Percentiles rank a stretch among this genome's conserved stretches.
Evolutionary conservation across 345 rosid species (phyloP).

Genomic region (Noccaea caerulescens): DNA sequence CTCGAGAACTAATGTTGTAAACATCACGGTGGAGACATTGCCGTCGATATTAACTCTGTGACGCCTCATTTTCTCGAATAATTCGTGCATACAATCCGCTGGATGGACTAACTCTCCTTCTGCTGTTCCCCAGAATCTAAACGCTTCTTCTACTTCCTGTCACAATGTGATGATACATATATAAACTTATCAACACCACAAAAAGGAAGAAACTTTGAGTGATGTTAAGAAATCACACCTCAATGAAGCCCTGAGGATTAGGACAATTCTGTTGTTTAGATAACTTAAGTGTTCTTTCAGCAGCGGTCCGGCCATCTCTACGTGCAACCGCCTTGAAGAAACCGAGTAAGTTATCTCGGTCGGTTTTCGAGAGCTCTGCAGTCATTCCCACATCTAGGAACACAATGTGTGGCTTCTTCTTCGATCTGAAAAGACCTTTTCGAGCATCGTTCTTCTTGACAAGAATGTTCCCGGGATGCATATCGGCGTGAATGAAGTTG

Average conservation of each 20-base stretch:
- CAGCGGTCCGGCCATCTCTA: conserved; percentile 93
- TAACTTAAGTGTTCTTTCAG: conserved; percentile 76
- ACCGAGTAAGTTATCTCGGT: conserved; percentile 75
- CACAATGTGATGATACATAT: neutral
- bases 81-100: conserved; percentile 93
- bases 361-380: conserved; percentile 89
- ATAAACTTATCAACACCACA: conserved; percentile 1
- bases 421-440: conserved; percentile 69
- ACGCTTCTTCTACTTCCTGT: conserved; percentile 92
- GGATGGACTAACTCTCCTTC: conserved; percentile 91
- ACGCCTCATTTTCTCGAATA: conserved; percentile 91
- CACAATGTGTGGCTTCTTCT: conserved; percentile 86
- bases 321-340: conserved; percentile 93
- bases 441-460: conserved; percentile 70
- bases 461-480: conserved; percentile 99
- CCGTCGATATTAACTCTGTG: conserved; percentile 90
- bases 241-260: conserved; percentile 73
- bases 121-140: conserved; percentile 90
- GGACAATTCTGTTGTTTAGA: conserved; percentile 93
- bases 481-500: conserved; percentile 97
- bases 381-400: conserved; percentile 99
- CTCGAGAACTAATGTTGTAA: conserved; percentile 98
- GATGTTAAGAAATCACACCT: conserved; percentile 49
- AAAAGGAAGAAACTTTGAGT: conserved; percentile 15
- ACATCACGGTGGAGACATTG: conserved; percentile 91